Base-by-base conservation (phyloP, 164 flowering plant species). In the Liriodendron chinense region DNA sequence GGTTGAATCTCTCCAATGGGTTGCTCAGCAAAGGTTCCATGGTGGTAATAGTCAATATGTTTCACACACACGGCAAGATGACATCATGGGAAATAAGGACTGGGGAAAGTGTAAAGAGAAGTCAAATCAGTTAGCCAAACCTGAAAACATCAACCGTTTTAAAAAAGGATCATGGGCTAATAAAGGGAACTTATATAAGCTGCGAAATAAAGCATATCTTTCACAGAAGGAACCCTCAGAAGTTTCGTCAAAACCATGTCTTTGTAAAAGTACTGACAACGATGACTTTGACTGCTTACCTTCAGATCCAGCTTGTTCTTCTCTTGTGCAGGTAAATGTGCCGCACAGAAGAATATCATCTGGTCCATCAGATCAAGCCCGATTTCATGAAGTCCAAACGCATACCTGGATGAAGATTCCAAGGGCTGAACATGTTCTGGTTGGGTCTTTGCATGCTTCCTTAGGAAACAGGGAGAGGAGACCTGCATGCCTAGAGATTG, bases 71-170 rank as follows among this genome's bases (percentile, higher is more conserved):
- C n/a, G 26, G 47, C 73, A 86, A 34, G 85, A 80, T 64, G 76
- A 78, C 16, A 72, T 59, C 63, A 47, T 50, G 24, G 79, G 81
- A 71, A 66, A 61, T 9, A 84, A 78, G 62, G 72, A 43, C 65
- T 72, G 80, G 66, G 74, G 77, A 73, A 85, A 76, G 71, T 68
- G 62, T 73, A 83, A 79, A 71, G 77, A 70, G 65, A 84, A 78
- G 65, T 70, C 22, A 34, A 68, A 67, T 76, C 43, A 56, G 16
- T 80, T 74, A 61, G 65, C 78, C 28, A 83, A 83, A 72, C 81
- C 78, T 73, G 82, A 80, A 49, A 47, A 48, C 72, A 78, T 50
- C 70, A 69, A 34, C 76, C 47, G 65, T 72, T 72, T 77, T 49
- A 80, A 73, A 76, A 85, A 78, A 69, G 80, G 79, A 21, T 67